Evolutionary conservation across 768 basidiomycete species (phyloP).

Genomic region (Tulasnella sp.): DNA sequence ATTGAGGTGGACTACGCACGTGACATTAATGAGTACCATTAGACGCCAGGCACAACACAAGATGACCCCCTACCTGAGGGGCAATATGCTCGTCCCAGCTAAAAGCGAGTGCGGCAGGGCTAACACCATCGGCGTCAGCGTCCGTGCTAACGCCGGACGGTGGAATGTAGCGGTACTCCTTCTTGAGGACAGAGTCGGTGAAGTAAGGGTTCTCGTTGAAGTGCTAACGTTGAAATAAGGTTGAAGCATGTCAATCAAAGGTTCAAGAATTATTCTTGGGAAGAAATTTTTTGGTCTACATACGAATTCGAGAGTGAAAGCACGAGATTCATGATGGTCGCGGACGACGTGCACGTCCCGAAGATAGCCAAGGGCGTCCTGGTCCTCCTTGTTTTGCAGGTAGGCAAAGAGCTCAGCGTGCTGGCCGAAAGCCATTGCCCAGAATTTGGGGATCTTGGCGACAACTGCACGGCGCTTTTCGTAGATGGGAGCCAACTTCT

Average conservation of each 20-base stretch:
- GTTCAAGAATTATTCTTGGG: background rate
- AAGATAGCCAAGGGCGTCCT: slow-evolving; percentile 72
- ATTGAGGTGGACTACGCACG: slow-evolving; percentile 51
- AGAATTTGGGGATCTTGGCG: slow-evolving; percentile 67
- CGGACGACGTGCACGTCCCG: slow-evolving; percentile 79
- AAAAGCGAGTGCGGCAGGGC: slow-evolving; percentile 69
- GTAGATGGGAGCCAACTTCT: slow-evolving; percentile 32
- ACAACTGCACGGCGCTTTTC: slow-evolving; percentile 60
- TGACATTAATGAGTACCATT: slow-evolving; percentile 1
- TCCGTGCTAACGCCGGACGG: slow-evolving; percentile 38
- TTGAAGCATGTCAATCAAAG: background rate
- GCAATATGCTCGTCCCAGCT: slow-evolving; percentile 69
- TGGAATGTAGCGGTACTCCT: slow-evolving; percentile 67
- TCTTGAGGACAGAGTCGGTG: slow-evolving; percentile 63
- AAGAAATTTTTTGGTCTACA: slow-evolving; percentile 31
- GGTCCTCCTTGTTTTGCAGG: slow-evolving; percentile 66
- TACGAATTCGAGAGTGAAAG: slow-evolving; percentile 84
- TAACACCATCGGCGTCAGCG: slow-evolving; percentile 67
- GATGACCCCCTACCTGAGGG: slow-evolving; percentile 44
- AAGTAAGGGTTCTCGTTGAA: slow-evolving; percentile 90
- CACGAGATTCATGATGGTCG: slow-evolving; percentile 64
- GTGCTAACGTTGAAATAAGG: slow-evolving; percentile 38
- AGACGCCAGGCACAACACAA: background rate
- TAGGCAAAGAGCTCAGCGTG: slow-evolving; percentile 54
- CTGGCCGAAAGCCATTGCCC: slow-evolving; percentile 78